Evolutionary conservation across 345 rosid species (phyloP).

Genomic region (Litchi chinensis): DNA sequence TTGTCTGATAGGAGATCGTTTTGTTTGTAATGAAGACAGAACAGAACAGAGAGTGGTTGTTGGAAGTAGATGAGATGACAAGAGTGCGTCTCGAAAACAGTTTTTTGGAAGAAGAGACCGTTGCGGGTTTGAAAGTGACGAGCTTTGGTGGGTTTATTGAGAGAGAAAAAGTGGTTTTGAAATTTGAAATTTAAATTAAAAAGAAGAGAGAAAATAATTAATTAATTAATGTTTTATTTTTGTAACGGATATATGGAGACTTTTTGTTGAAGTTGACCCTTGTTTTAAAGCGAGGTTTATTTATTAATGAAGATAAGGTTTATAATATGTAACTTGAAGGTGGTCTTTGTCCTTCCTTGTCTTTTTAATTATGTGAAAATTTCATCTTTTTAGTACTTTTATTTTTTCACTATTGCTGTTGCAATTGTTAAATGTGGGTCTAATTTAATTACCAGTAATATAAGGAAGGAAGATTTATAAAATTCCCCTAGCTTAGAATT

Average conservation of each 20-base stretch:
- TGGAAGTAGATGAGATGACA: background rate
- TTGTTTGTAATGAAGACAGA: background rate
- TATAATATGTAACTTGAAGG: too few species aligned
- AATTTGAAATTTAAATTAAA: conserved; percentile 50
- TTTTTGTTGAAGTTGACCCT: conserved; percentile 2
- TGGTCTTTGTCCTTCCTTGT: too few species aligned
- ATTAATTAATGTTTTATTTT: background rate
- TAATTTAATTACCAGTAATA: too few species aligned
- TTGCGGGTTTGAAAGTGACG: conserved; percentile 8
- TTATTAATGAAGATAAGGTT: too few species aligned
- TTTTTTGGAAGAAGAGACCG: conserved; percentile 28
- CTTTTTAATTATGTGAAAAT: too few species aligned
- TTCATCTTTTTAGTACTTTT: too few species aligned
- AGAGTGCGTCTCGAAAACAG: background rate
- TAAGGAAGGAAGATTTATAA: too few species aligned
- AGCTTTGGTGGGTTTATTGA: background rate
- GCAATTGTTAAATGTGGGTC: too few species aligned
- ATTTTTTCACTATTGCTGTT: too few species aligned
- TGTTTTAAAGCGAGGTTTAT: background rate
- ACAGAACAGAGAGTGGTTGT: background rate
- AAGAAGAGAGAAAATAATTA: background rate
- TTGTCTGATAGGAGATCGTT: background rate
- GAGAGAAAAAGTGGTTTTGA: conserved; percentile 33
- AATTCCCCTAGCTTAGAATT: too few species aligned
- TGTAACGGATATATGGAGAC: conserved; percentile 36